Conservation (phyloP, 2,329 filamentous ascomycete species). For the Bertia moriformis region DNA sequence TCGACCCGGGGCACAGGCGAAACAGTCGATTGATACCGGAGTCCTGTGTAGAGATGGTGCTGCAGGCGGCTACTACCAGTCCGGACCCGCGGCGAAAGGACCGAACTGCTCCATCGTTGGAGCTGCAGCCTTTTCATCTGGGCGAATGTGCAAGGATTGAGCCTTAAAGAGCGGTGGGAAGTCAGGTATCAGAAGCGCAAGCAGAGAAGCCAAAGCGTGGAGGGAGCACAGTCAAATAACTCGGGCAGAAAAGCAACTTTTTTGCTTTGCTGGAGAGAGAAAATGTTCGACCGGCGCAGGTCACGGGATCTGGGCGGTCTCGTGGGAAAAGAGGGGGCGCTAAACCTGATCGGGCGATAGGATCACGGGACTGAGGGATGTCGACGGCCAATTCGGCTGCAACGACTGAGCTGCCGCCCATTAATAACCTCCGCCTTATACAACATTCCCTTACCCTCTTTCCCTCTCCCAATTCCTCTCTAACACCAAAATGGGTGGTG, state of each 20-base stretch:
- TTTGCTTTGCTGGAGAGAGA: background rate
- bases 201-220: too few relatives aligned
- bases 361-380: background rate
- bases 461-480: too few relatives aligned
- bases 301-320: background rate
- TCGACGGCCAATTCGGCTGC: background rate
- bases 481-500: background rate
- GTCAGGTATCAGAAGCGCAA: background rate
- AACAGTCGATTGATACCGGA: constrained; percentile 23
- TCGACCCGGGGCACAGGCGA: constrained; percentile 6
- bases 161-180: background rate
- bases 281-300: background rate
- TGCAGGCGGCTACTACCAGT: constrained; percentile 19
- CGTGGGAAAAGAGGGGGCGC: background rate
- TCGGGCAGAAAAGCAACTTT: too few relatives aligned
- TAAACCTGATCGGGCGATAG: background rate
- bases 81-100: constrained; percentile 28
- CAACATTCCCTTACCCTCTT: too few relatives aligned
- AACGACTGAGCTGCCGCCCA: too few relatives aligned
- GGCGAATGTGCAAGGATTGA: background rate
- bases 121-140: constrained; percentile 34
- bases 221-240: too few relatives aligned
- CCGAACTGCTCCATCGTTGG: constrained; percentile 32
- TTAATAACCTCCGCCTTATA: too few relatives aligned
- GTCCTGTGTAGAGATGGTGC: constrained; percentile 16